These are phyloP conservation scores for Lentinula edodes DNA, from an alignment of 768 basidiomycete species.

Conservation along the genomic window DNA sequence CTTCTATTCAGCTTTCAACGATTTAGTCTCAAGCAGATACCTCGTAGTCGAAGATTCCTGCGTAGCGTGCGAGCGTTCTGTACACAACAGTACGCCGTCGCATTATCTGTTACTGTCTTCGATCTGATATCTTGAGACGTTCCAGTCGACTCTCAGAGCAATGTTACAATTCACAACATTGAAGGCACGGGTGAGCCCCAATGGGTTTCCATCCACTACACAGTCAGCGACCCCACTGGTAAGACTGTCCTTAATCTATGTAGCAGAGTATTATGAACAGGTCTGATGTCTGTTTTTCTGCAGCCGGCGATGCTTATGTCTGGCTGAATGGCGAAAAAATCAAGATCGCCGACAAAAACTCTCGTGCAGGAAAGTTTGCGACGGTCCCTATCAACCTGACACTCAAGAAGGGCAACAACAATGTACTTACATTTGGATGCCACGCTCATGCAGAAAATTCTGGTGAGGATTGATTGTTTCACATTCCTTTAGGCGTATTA, in stretches of 20 bases:
- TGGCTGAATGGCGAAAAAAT: slow-evolving; percentile 12
- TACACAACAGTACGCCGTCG: neutral
- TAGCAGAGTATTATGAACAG: too few relatives aligned
- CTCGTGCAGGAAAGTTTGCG: slow-evolving; percentile 9
- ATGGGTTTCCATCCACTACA: slow-evolving; percentile 26
- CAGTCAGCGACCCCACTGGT: neutral
- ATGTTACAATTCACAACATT: slow-evolving; percentile 20
- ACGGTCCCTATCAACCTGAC: slow-evolving; percentile 10
- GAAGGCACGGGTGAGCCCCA: slow-evolving; percentile 24
- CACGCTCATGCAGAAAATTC: neutral
- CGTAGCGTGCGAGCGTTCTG: neutral
- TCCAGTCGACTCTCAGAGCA: slow-evolving; percentile 13
- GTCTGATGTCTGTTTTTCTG: neutral
- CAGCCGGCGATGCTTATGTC: slow-evolving; percentile 13
- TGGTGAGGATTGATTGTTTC: neutral
- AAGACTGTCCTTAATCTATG: slow-evolving; percentile 13
- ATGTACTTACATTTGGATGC: slow-evolving; percentile 12
- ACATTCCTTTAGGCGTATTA: neutral
- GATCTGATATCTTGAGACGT: neutral
- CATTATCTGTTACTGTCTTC: neutral
- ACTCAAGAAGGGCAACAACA: slow-evolving; percentile 7
- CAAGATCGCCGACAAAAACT: slow-evolving; percentile 12
- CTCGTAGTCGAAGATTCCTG: neutral
- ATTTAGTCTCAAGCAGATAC: neutral
- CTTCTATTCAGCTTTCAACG: neutral